Evolutionary conservation across 768 basidiomycete genomes (phyloP).

Genomic region (Gymnopilus junonius): DNA sequence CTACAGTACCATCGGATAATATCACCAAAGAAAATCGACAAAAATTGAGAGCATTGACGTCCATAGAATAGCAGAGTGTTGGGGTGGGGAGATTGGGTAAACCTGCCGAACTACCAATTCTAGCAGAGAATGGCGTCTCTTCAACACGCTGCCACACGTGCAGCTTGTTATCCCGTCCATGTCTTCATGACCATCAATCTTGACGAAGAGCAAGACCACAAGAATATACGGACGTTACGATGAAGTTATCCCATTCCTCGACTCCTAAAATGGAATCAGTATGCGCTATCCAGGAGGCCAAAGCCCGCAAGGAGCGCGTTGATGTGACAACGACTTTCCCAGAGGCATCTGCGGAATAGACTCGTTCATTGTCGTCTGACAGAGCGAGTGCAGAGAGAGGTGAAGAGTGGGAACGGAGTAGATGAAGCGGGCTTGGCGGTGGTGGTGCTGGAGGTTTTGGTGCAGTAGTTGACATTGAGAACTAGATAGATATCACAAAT

Average conservation of each 20-base stretch:
- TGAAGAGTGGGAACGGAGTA: constrained; percentile 74
- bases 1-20: constrained; percentile 2
- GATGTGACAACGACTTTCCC: constrained; percentile 82
- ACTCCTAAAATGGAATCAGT: constrained; percentile 75
- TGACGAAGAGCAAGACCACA: constrained; percentile 1
- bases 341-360: constrained; percentile 86
- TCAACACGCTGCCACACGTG: constrained; percentile 69
- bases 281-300: constrained; percentile 81
- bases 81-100: constrained; percentile 54
- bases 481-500: neutral
- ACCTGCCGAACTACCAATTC: constrained; percentile 62
- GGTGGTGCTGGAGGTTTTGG: constrained; percentile 28
- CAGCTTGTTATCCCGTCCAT: constrained; percentile 86
- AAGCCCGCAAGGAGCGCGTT: constrained; percentile 73
- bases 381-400: constrained; percentile 64
- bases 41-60: constrained; percentile 93
- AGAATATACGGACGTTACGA: constrained; percentile 75
- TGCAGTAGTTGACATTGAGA: neutral
- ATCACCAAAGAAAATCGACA: constrained; percentile 82
- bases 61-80: constrained; percentile 66
- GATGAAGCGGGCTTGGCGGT: constrained; percentile 68
- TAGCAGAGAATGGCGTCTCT: constrained; percentile 44
- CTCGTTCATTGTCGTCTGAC: constrained; percentile 73
- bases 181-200: constrained; percentile 46
- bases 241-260: constrained; percentile 66